phyloP scores from a whole-genome alignment of 2,329 filamentous ascomycete genomes.

The Diaporthe ampelina region DNA sequence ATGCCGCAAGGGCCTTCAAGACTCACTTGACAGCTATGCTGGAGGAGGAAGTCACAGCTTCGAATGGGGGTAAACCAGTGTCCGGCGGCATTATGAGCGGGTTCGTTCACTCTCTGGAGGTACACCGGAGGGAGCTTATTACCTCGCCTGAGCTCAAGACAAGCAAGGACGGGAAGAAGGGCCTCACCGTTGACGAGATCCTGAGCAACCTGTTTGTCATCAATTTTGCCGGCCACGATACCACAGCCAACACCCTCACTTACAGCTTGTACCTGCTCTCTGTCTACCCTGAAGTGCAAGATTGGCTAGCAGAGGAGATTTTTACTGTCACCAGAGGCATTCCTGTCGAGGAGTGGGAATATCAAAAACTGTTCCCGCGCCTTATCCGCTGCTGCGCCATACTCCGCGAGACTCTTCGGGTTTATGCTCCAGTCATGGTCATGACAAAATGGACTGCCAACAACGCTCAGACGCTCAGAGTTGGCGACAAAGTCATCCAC shows the following conservation, averaged over 20 bases:
- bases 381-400: conserved; percentile 56
- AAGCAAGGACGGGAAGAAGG: conserved; percentile 10
- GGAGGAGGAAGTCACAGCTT: not conserved
- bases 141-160: conserved; percentile 1
- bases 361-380: conserved; percentile 53
- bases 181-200: conserved; percentile 58
- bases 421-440: conserved; percentile 52
- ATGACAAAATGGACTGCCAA: conserved; percentile 25
- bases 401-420: conserved; percentile 59
- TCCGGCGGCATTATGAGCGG: conserved; percentile 2
- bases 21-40: not conserved
- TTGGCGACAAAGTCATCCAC: conserved; percentile 42
- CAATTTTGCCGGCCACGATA: conserved; percentile 66
- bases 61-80: not conserved
- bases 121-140: not conserved
- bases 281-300: conserved; percentile 58
- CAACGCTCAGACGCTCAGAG: conserved; percentile 20
- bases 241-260: conserved; percentile 60
- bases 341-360: conserved; percentile 50
- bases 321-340: conserved; percentile 43
- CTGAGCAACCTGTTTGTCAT: conserved; percentile 64
- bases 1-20: conserved; percentile 1
- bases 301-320: conserved; percentile 60
- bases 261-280: conserved; percentile 60
- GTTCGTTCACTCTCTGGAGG: not conserved